Base-by-base conservation (phyloP, 2,329 filamentous ascomycete genomes). In the Sporothrix inflata region DNA sequence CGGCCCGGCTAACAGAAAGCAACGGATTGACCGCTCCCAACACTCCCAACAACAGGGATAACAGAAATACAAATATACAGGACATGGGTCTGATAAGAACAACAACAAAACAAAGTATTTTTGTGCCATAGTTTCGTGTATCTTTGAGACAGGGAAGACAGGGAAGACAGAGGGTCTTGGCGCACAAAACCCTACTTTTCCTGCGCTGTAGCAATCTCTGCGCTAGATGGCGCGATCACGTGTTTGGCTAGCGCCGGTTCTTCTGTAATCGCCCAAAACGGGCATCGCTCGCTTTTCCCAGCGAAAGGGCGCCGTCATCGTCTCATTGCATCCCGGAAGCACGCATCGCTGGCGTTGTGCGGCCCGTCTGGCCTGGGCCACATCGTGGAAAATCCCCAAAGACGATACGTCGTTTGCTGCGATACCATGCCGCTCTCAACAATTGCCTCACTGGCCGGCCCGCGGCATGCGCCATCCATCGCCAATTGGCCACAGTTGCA, bases 331-430 rank as follows among this genome's bases (percentile, higher is more conserved):
- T 38, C 42, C 24, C 14, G 27, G 24, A 66, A 49, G 63, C 63
- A 66, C 40, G 63, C 63, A 53, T 68, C 30, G 19, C 65, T 40
- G 27, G 60, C 45, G 42, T 12, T 30, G 24, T 38, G 47, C 65
- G 65, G 65, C 65, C 65, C 65, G 45, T 65, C 60, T 65, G 60
- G 60, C 38, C 60, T 45, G 34, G 60, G 38, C 66, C 51, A 42
- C 30, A 55, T 69, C 38, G 49, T 40, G 34, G 66, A 45, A 14
- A 42, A 24, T 9, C 34, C 8, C 19, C 38, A 60, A 27, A 16
- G 45, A 30, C 51, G 12, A 30, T 30, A 24, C 51, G 24, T 24
- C 27, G 38, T 42, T 6, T 63, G 34, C 24, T 27, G 14, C 11
- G 38, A 45, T 45, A 65, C 5, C 34, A n/a, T 24, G n/a, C 57